Conservation (phyloP, 2,329 filamentous ascomycete genomes). For the Macrophomina pseudophaseolina region DNA sequence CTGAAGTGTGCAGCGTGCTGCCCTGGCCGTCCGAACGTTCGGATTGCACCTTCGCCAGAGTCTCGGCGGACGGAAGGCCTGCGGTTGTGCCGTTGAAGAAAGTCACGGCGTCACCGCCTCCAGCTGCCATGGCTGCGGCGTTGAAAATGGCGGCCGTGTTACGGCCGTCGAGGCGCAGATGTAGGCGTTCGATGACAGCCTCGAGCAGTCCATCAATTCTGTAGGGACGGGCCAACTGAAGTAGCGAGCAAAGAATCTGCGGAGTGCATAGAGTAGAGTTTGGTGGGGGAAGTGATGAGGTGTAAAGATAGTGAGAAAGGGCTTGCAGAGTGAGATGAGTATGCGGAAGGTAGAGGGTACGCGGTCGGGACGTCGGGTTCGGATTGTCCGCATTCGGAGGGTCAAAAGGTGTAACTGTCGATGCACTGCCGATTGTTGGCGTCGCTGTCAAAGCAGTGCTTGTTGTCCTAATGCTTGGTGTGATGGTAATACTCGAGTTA, state of each 20-base stretch:
- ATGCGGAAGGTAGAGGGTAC: constrained; percentile 91
- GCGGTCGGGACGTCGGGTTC: constrained; percentile 66
- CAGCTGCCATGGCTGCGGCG: constrained; percentile 95
- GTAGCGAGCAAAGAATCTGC: constrained; percentile 91
- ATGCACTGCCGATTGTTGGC: constrained; percentile 48
- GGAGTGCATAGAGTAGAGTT: constrained; percentile 84
- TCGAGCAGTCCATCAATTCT: constrained; percentile 91
- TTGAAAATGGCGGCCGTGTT: constrained; percentile 98
- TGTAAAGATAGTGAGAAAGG: constrained; percentile 91
- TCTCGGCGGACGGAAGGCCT: constrained; percentile 22
- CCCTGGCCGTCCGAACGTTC: constrained; percentile 14
- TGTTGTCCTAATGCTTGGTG: constrained; percentile 64
- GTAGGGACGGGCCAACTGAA: constrained; percentile 93
- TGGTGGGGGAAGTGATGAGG: constrained; percentile 79
- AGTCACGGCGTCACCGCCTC: constrained; percentile 83
- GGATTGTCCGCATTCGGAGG: constrained; percentile 60
- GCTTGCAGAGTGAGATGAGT: constrained; percentile 88
- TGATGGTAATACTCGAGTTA: constrained; percentile 86
- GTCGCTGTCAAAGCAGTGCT: constrained; percentile 46
- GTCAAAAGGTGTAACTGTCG: constrained; percentile 48
- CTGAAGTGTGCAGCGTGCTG: constrained; percentile 3
- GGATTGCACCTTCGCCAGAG: constrained; percentile 16
- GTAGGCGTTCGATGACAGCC: constrained; percentile 87
- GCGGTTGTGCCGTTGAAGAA: constrained; percentile 53
- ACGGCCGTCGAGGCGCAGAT: constrained; percentile 85